A percentile compares a stretch with the other conserved stretches of the same genome.
Evolutionary conservation across 768 basidiomycete genomes (phyloP).

Genomic region (Cystofilobasidium bisporidii): DNA sequence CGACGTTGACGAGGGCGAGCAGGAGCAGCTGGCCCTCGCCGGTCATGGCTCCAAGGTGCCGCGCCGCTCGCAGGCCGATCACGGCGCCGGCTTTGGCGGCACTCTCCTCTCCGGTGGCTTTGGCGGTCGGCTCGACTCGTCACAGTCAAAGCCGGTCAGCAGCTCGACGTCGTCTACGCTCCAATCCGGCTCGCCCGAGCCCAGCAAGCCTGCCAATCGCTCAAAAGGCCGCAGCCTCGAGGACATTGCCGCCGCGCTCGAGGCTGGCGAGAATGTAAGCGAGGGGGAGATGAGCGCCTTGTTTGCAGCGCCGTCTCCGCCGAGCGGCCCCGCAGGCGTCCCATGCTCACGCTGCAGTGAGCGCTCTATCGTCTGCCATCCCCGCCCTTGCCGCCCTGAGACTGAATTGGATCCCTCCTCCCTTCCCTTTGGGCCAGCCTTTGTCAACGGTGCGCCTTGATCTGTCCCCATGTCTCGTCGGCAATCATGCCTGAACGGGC

Average conservation of each 20-base stretch:
- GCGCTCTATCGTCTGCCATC: background rate
- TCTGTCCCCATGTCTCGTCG: no score
- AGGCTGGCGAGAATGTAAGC: background rate
- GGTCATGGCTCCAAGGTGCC: background rate
- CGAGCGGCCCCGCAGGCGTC: background rate
- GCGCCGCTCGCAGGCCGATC: background rate
- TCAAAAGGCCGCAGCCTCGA: background rate
- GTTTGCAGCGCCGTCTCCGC: background rate
- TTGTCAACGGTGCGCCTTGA: conserved; percentile 12
- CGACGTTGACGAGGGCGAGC: conserved; percentile 29
- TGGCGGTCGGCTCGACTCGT: background rate
- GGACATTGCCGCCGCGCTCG: background rate
- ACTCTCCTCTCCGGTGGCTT: conserved; percentile 8
- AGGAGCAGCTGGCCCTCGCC: conserved; percentile 7
- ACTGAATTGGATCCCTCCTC: background rate
- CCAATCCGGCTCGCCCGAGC: background rate
- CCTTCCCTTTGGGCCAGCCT: conserved; percentile 1
- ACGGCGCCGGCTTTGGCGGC: conserved; percentile 7
- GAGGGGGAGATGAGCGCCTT: background rate
- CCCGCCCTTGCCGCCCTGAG: background rate
- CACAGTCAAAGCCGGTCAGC: background rate
- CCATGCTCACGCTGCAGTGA: background rate
- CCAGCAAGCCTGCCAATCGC: no score
- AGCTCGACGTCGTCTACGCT: background rate
- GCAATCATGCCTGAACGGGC: no score